phyloP scores from a whole-genome alignment of 192 early-diverging fungal genomes.

The Umbelopsis ramanniana region DNA sequence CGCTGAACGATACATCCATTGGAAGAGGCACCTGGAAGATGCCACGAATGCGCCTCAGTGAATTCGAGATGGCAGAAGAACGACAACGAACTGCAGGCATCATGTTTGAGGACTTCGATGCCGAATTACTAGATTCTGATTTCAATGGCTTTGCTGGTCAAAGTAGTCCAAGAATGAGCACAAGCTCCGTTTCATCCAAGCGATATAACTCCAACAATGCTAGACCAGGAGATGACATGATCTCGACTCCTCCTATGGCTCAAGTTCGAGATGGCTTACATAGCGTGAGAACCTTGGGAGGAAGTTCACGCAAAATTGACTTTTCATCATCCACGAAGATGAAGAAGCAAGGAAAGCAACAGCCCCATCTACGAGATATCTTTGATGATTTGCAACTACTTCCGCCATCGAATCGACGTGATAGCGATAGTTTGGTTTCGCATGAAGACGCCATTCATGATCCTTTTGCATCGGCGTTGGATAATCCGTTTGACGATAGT shows the following conservation, averaged over 20 bases:
- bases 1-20: neutral
- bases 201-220: neutral
- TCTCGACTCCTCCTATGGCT: conserved; percentile 26
- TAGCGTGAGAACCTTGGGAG: conserved; percentile 20
- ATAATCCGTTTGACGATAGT: conserved; percentile 41
- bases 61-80: conserved; percentile 38
- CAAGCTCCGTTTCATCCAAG: neutral
- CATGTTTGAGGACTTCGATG: conserved; percentile 26
- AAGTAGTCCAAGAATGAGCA: conserved; percentile 16
- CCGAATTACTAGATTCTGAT: conserved; percentile 33
- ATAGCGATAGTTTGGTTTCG: conserved; percentile 10
- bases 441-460: conserved; percentile 10
- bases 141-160: conserved; percentile 35
- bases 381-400: conserved; percentile 15
- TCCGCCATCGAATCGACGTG: conserved; percentile 13
- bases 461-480: conserved; percentile 30
- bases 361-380: conserved; percentile 10
- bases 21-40: conserved; percentile 19
- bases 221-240: conserved; percentile 14
- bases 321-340: neutral
- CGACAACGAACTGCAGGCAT: conserved; percentile 5
- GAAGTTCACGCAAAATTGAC: conserved; percentile 1
- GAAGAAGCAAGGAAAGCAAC: conserved; percentile 14
- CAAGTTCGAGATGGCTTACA: conserved; percentile 28
- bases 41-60: conserved; percentile 24